A percentile compares a stretch with the other conserved stretches of the same genome.
Conservation (phyloP, 1,139 yeast species). For the Candida anutae region DNA sequence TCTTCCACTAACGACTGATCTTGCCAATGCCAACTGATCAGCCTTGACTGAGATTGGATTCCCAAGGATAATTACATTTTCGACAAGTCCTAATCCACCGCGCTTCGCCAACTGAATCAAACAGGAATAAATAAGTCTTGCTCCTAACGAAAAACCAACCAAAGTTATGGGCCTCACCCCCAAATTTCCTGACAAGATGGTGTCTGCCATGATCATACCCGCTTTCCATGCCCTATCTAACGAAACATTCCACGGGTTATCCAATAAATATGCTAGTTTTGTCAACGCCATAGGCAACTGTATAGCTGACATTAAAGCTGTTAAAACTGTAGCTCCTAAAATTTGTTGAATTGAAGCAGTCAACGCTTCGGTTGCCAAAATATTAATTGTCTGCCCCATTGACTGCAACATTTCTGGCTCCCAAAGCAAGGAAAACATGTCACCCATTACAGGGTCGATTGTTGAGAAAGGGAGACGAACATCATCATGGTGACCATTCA, state of each 20-base stretch:
- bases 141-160: slow-evolving; percentile 91
- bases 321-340: slow-evolving; percentile 81
- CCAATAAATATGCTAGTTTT: slow-evolving; percentile 80
- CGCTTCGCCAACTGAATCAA: slow-evolving; percentile 75
- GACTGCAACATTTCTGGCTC: slow-evolving; percentile 97
- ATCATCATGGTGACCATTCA: slow-evolving; percentile 93
- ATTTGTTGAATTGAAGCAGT: slow-evolving; percentile 93
- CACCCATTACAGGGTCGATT: slow-evolving; percentile 97
- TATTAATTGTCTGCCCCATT: slow-evolving; percentile 92
- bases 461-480: slow-evolving; percentile 94
- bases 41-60: slow-evolving; percentile 76
- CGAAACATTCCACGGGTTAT: slow-evolving; percentile 98
- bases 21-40: slow-evolving; percentile 72
- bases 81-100: slow-evolving; percentile 84
- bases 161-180: slow-evolving; percentile 91
- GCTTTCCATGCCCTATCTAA: slow-evolving; percentile 97
- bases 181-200: slow-evolving; percentile 74
- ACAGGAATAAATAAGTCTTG: slow-evolving; percentile 88
- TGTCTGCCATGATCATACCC: slow-evolving; percentile 86
- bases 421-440: slow-evolving; percentile 85
- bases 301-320: slow-evolving; percentile 93
- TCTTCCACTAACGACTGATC: slow-evolving; percentile 84
- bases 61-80: slow-evolving; percentile 84
- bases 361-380: slow-evolving; percentile 88
- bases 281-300: slow-evolving; percentile 90